Conservation (phyloP, 1,284 basidiomycete species). For the Heterobasidion occidentale region DNA sequence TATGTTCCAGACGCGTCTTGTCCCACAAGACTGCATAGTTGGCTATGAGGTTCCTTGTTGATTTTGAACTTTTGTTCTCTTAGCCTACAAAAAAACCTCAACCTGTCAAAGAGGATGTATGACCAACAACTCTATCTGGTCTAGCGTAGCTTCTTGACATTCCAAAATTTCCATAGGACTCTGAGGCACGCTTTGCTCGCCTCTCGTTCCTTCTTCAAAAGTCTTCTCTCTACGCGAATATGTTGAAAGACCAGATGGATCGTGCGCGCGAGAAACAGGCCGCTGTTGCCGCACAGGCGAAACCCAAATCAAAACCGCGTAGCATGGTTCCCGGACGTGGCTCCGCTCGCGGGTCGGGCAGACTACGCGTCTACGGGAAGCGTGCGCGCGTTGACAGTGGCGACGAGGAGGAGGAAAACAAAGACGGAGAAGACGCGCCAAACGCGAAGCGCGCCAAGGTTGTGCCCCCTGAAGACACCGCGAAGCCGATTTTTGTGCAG, state of each 20-base stretch:
- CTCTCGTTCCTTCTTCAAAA: constrained; percentile 59
- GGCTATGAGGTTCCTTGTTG: neutral
- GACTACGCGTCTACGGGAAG: constrained; percentile 21
- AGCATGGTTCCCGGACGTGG: neutral
- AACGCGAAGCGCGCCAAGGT: constrained; percentile 19
- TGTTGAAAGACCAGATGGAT: constrained; percentile 60
- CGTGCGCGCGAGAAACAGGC: constrained; percentile 14
- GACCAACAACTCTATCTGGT: neutral
- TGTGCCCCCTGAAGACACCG: constrained; percentile 15
- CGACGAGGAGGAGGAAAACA: constrained; percentile 20
- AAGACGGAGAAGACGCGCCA: constrained; percentile 15
- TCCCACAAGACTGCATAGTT: neutral
- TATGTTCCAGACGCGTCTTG: neutral
- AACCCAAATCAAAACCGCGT: constrained; percentile 23
- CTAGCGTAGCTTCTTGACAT: neutral
- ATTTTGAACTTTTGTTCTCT: neutral
- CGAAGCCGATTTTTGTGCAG: constrained; percentile 47
- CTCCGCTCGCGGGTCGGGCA: constrained; percentile 13
- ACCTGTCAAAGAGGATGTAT: neutral
- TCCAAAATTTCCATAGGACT: constrained; percentile 28
- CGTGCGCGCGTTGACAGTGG: constrained; percentile 24
- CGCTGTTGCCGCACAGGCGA: constrained; percentile 10
- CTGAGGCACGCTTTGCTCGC: constrained; percentile 35
- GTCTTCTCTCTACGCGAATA: constrained; percentile 51
- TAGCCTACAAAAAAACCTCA: neutral